phyloP scores from a whole-genome alignment of 192 early-diverging fungal species.

The Coemansia sp. region DNA sequence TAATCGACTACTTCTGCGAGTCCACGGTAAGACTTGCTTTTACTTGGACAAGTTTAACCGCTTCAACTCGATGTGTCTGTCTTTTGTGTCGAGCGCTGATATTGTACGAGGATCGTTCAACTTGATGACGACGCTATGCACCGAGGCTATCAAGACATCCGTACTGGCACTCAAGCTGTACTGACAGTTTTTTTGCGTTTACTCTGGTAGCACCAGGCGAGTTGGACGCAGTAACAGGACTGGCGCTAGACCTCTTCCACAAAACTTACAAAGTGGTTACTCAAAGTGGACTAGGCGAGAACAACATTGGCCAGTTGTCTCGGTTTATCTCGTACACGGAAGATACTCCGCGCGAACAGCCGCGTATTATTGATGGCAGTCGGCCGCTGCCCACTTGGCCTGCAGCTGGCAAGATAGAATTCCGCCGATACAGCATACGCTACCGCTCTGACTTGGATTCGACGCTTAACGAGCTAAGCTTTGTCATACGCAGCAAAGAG shows the following conservation, averaged over 20 bases:
- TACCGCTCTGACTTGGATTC: slow-evolving; percentile 5
- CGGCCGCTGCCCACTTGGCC: slow-evolving; percentile 66
- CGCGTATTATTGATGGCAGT: slow-evolving; percentile 58
- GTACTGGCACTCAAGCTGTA: slow-evolving; percentile 7
- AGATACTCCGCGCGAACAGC: slow-evolving; percentile 53
- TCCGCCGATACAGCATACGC: slow-evolving; percentile 19
- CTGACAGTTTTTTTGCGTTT: neutral
- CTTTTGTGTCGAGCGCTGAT: too few species aligned
- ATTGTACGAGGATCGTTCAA: neutral
- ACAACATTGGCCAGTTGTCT: neutral
- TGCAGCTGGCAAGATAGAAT: slow-evolving; percentile 64
- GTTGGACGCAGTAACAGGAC: slow-evolving; percentile 1
- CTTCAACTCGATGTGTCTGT: neutral
- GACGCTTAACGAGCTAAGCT: slow-evolving; percentile 43
- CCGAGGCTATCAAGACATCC: neutral
- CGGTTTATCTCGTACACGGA: neutral
- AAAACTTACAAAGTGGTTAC: neutral
- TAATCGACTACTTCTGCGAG: slow-evolving; percentile 6
- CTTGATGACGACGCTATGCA: neutral
- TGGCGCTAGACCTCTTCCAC: neutral
- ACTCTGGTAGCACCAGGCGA: slow-evolving; percentile 5
- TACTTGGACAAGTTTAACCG: neutral
- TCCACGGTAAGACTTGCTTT: slow-evolving; percentile 2
- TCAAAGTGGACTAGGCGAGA: neutral
- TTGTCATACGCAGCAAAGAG: slow-evolving; percentile 60